Evolutionary conservation across 805 yeast species (phyloP).

Genomic region (Nakazawaea laoshanensis): DNA sequence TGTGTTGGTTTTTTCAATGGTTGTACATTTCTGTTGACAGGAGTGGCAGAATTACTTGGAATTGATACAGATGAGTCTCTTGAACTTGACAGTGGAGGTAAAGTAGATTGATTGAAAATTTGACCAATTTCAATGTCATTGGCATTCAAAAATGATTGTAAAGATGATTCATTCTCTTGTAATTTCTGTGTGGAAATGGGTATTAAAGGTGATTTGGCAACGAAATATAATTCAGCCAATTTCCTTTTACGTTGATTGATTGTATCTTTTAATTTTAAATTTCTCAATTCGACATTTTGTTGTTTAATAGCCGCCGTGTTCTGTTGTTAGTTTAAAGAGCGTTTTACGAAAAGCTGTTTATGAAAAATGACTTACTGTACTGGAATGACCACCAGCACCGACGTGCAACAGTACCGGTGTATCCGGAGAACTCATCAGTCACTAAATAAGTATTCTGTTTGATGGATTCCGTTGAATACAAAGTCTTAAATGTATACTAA

Average conservation of each 20-base stretch:
- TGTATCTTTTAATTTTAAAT: no score
- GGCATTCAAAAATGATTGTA: slow-evolving; percentile 36
- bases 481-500: no score
- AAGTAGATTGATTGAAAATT: slow-evolving; percentile 25
- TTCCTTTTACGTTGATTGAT: slow-evolving; percentile 45
- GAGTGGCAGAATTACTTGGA: background rate
- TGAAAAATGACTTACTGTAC: no score
- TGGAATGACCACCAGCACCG: no score
- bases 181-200: slow-evolving; percentile 31
- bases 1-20: background rate
- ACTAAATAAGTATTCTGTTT: no score
- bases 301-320: no score
- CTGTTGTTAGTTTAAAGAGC: background rate
- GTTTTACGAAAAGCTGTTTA: no score
- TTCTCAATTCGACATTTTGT: no score
- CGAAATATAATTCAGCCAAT: slow-evolving; percentile 53
- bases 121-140: slow-evolving; percentile 44
- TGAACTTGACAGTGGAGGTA: slow-evolving; percentile 22
- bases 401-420: no score
- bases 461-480: no score
- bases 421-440: no score
- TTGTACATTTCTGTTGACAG: background rate
- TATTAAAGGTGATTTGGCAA: slow-evolving; percentile 42
- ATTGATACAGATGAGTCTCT: slow-evolving; percentile 15
- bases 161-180: slow-evolving; percentile 28